Evolutionary conservation across 2,329 filamentous ascomycete genomes (phyloP).

Genomic region (Zymoseptoria crescenta): DNA sequence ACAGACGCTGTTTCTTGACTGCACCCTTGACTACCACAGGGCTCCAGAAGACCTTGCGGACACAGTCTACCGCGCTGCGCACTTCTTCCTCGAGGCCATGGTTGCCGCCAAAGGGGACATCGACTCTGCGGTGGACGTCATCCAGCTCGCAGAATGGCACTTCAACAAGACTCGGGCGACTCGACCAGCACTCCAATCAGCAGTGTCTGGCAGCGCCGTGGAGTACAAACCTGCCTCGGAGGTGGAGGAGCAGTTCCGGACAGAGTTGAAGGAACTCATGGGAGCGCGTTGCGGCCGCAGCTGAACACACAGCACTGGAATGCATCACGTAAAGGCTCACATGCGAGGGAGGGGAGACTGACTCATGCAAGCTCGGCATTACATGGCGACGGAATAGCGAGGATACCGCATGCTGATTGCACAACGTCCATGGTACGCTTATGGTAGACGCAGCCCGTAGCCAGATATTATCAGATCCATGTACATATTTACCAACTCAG

Average conservation of each 20-base stretch:
- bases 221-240: conserved; percentile 1
- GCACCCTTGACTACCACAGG: conserved; percentile 8
- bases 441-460: no score
- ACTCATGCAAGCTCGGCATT: no score
- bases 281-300: background rate
- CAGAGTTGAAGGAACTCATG: conserved; percentile 13
- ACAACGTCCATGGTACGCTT: no score
- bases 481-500: no score
- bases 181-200: no score
- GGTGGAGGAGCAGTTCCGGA: conserved; percentile 8
- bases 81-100: conserved; percentile 22
- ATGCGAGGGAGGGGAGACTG: no score
- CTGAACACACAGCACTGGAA: no score
- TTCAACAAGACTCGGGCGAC: conserved; percentile 7
- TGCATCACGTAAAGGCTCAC: no score
- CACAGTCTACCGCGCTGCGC: conserved; percentile 20
- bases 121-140: conserved; percentile 22
- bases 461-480: no score
- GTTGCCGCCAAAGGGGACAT: conserved; percentile 16
- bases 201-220: background rate
- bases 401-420: no score
- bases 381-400: no score
- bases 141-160: conserved; percentile 15
- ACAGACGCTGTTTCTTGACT: conserved; percentile 18
- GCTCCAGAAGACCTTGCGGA: conserved; percentile 11